Percentiles rank a stretch among this genome's conserved stretches.
Conservation (phyloP, 2,329 filamentous ascomycete genomes). For the Fusarium subglutinans region DNA sequence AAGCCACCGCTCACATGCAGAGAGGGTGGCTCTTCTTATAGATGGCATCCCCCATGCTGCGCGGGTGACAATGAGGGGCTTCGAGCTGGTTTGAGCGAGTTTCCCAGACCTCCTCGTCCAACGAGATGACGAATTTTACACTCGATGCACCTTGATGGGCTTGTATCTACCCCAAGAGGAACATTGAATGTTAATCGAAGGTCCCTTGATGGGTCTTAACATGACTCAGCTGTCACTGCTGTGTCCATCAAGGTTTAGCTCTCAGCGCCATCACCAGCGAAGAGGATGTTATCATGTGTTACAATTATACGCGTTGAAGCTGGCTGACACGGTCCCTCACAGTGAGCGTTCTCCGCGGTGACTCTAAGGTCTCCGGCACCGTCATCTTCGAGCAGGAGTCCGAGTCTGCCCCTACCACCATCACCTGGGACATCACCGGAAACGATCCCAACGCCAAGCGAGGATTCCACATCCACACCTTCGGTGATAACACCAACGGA, state of each 20-base stretch:
- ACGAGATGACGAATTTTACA: constrained; percentile 39
- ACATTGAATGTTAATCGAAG: constrained; percentile 11
- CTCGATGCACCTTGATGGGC: constrained; percentile 57
- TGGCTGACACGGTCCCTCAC: constrained; percentile 40
- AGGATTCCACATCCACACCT: constrained; percentile 98
- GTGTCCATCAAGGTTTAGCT: constrained; percentile 6
- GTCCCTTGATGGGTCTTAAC: constrained; percentile 48
- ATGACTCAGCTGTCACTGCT: constrained; percentile 4
- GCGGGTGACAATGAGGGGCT: constrained; percentile 30
- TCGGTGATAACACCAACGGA: constrained; percentile 99
- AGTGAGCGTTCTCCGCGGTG: constrained; percentile 98
- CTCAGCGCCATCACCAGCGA: neutral
- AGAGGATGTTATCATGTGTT: neutral
- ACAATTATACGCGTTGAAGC: neutral
- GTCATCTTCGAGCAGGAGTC: constrained; percentile 93
- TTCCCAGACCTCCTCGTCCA: constrained; percentile 54
- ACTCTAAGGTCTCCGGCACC: constrained; percentile 93
- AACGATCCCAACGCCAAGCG: constrained; percentile 95
- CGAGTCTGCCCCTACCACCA: constrained; percentile 83
- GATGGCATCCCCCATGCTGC: constrained; percentile 22
- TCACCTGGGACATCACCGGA: constrained; percentile 92
- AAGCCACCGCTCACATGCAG: constrained; percentile 3
- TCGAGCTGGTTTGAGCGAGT: constrained; percentile 70
- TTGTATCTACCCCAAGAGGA: constrained; percentile 24
- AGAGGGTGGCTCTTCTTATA: constrained; percentile 42